Evolutionary conservation across 192 early-diverging fungal genomes (phyloP).

Genomic region (Funneliformis mosseae): DNA sequence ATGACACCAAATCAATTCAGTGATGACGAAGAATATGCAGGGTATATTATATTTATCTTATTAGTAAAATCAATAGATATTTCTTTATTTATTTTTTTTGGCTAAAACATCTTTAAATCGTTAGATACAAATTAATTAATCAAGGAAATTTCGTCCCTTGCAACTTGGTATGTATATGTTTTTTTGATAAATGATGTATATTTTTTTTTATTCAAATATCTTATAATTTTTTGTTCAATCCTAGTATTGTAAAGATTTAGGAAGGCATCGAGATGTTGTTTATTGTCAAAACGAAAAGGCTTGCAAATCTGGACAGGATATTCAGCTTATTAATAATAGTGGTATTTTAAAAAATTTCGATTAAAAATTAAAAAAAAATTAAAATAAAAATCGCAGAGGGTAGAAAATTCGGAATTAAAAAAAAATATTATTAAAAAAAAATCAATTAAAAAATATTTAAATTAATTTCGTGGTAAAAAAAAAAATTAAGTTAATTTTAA

Average conservation of each 20-base stretch:
- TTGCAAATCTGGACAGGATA: slow-evolving; percentile 22
- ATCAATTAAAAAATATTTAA: too few relatives aligned
- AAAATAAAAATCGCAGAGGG: too few relatives aligned
- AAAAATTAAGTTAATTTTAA: too few relatives aligned
- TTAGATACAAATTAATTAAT: slow-evolving; percentile 23
- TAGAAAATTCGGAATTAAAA: too few relatives aligned
- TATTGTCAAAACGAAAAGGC: slow-evolving; percentile 18
- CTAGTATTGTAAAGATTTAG: slow-evolving; percentile 28
- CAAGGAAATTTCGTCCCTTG: slow-evolving; percentile 22
- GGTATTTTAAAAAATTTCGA: not conserved
- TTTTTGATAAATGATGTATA: not conserved
- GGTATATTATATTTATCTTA: not conserved
- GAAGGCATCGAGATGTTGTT: slow-evolving; percentile 34
- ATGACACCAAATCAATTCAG: slow-evolving; percentile 19
- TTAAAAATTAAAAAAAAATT: too few relatives aligned
- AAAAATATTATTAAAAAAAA: too few relatives aligned
- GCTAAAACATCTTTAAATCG: too few relatives aligned
- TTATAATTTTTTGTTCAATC: not conserved
- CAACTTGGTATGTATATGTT: slow-evolving; percentile 8
- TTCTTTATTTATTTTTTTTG: not conserved
- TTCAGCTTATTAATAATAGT: slow-evolving; percentile 14
- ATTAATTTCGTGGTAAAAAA: too few relatives aligned
- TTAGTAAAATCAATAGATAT: not conserved
- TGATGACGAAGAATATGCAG: slow-evolving; percentile 17
- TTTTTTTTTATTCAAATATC: not conserved